Conservation (phyloP, 1,284 basidiomycete species). For the Ganoderma meredithae region DNA sequence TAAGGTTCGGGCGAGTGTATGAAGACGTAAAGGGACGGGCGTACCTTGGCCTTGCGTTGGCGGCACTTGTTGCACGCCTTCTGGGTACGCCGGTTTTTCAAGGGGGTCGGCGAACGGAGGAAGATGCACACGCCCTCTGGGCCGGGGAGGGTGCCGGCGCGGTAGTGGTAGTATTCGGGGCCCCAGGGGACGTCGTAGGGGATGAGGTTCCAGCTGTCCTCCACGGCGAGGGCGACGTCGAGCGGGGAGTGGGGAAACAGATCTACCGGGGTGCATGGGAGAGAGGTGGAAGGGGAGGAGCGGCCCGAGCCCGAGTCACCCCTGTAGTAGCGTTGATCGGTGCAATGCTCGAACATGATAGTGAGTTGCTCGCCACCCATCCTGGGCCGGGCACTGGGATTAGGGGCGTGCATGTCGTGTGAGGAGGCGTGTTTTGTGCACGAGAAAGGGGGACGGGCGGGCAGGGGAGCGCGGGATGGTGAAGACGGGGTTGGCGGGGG, state of each 20-base stretch:
- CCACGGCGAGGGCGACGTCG: conserved; percentile 29
- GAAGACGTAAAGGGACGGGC: not conserved
- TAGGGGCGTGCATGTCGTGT: conserved; percentile 15
- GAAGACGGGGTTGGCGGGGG: not conserved
- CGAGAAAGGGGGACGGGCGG: not conserved
- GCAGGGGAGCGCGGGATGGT: not conserved
- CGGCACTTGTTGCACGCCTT: conserved; percentile 55
- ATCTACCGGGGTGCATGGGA: conserved; percentile 26
- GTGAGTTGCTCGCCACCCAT: conserved; percentile 21
- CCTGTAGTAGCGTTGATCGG: conserved; percentile 16
- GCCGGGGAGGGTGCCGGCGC: conserved; percentile 48
- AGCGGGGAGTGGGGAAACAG: conserved; percentile 27
- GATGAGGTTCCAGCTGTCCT: conserved; percentile 50
- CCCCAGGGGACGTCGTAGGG: conserved; percentile 54
- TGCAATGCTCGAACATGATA: conserved; percentile 34
- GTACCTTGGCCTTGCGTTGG: conserved; percentile 54
- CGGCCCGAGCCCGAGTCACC: conserved; percentile 10
- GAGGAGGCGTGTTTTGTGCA: not conserved
- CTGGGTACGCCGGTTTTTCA: conserved; percentile 49
- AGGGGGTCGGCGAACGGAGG: conserved; percentile 50
- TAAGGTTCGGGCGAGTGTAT: not conserved
- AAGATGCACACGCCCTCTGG: conserved; percentile 51
- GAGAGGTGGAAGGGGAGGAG: conserved; percentile 24
- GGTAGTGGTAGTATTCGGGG: conserved; percentile 47
- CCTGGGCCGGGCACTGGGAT: not conserved